Evolutionary conservation across 805 yeast genomes (phyloP), one percentile per base, ranked within the genome.

Genomic region (Crinitomyces ghanaensis): DNA sequence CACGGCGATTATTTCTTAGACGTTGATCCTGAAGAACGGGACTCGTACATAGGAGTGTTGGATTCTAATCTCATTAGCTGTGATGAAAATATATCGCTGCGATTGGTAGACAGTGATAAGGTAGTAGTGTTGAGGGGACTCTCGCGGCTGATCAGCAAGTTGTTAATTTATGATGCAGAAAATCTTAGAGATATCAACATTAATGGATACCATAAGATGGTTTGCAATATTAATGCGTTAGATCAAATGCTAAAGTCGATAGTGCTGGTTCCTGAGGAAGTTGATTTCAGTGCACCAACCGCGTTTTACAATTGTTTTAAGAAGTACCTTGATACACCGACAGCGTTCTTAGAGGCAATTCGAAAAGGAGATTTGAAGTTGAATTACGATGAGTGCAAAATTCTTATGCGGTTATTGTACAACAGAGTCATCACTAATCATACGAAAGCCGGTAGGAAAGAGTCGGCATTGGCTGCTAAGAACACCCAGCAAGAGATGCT

Each of bases 181-280:
- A 54, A 66, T 34, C 60, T 80, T 6, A 52, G 53, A 14, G 63
- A 60, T 30, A 59, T 77, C 45, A 77, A 75, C 50, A 56, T 57
- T 13, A 64, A 67, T 39, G 86, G 88, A 21, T 62, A 77, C 35
- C 66, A 69, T 43, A 67, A 70, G 42, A 57, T 79, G 39, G 57
- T 71, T 38, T 60, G 72, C 43, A 78, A 78, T 49, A 70, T 79
- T 14, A 62, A 72, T 33, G 74, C 78, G 1, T 54, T 78, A 27
- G 84, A 76, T 54, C 86, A 78, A 50, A 70, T 74, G 68, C 62
- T 79, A 36, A 65, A 79, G 38, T 72, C 70, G 38, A 63, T 77
- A 21, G 65, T 70, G 49, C 49, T 53, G 16, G 61, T 63, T 38
- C 73, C 77, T 0, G 66, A 66, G 24, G 60, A 59, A 13, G 72